A percentile compares a stretch with the other conserved stretches of the same genome.
Evolutionary conservation across 495 filamentous ascomycete species (phyloP).

Genomic region (Cladorrhinum samala): DNA sequence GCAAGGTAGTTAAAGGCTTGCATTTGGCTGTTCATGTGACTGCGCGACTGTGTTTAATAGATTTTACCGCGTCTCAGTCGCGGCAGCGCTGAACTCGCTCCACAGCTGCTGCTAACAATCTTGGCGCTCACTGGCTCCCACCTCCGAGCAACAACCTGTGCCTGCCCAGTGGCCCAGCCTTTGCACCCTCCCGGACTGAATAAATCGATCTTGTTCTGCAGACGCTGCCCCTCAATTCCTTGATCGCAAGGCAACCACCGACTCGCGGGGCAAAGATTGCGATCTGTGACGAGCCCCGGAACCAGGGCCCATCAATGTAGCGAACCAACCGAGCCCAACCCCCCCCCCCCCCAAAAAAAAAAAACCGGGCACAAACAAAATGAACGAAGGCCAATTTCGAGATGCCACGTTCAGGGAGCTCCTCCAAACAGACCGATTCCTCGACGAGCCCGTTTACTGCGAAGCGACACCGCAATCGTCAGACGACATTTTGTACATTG

Average conservation of each 20-base stretch:
- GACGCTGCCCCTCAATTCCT: no score
- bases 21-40: conserved; percentile 19
- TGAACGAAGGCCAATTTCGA: conserved; percentile 2
- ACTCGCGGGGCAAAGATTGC: no score
- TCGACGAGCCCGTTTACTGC: conserved; percentile 38
- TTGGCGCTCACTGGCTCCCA: background rate
- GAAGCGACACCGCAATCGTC: conserved; percentile 29
- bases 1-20: no score
- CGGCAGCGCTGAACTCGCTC: background rate
- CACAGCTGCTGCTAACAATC: conserved; percentile 9
- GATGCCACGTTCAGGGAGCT: conserved; percentile 5
- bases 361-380: background rate
- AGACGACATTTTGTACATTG: conserved; percentile 40
- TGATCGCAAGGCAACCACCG: no score
- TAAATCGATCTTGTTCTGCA: no score
- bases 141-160: background rate
- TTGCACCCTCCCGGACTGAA: no score
- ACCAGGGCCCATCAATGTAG: no score
- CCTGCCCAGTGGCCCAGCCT: background rate
- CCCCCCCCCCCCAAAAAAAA: no score
- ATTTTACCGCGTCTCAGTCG: conserved; percentile 16
- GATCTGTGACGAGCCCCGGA: no score
- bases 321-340: no score
- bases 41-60: conserved; percentile 21
- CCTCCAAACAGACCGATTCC: conserved; percentile 18